Base-by-base conservation (phyloP, 2,329 filamentous ascomycete genomes). In the Hansfordia pulvinata region DNA sequence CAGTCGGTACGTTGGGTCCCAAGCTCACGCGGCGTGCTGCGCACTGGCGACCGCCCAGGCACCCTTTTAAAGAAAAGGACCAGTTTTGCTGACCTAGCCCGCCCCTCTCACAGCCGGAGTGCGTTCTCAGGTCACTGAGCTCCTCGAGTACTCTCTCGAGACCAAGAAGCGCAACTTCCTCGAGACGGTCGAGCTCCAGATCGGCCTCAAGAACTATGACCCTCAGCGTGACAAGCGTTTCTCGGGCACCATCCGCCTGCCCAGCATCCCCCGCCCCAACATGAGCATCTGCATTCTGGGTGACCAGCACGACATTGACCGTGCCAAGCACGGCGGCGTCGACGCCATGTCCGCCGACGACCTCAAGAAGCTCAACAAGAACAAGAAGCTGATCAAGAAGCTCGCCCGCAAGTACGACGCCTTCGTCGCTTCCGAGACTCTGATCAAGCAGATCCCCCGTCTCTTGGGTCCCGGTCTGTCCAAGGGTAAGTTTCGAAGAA, bases 361-460 rank as follows among this genome's bases (percentile, higher is more conserved):
- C 65, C 69, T 98, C 68, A 98, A 98, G 83, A 98, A 98, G 81
- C 84, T 98, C 48, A 98, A 98, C 81, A 98, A 98, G 84, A 98
- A 98, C 84, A 96, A 98, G 83, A 98, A 98, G 81, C 79, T 96
- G 54, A 94, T 98, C 79, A 98, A 98, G 85, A 98, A 98, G 81
- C 82, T 98, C 45, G 90, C 90, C 41, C 85, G 86, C 77, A 98
- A 98, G 75, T 96, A 98, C 78, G 90, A 98, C 64, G 90, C 90
- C 49, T 98, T 98, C 69, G 66, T 98, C 58, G 81, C 90, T 59
- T 96, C 88, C 58, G 90, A 98, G 57, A 69, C 80, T 54, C 69
- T 98, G 55, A 94, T 98, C 79, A 94, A 93, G 80, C 86, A 94
- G 74, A 96, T 98, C 52, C 90, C 90, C 50, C 90, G 90, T 94